Percentiles rank a stretch among this genome's conserved stretches.
Conservation (phyloP, 2,329 filamentous ascomycete species). For the Dactylellina haptotyla region DNA sequence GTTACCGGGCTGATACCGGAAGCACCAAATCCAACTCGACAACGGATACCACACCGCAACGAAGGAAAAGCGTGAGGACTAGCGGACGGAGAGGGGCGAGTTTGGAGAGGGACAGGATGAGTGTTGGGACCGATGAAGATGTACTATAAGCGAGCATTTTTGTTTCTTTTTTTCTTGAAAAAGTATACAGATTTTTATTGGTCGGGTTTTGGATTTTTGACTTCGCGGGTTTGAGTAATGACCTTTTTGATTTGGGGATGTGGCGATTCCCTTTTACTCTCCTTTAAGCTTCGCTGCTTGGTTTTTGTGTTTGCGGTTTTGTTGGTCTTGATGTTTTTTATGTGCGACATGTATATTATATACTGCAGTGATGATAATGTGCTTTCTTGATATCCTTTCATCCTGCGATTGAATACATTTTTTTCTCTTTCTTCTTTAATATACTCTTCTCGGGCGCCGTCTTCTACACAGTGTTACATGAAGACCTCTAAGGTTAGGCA, state of each 20-base stretch:
- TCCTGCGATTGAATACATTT: too few species aligned
- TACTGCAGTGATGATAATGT: not conserved
- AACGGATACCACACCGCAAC: constrained; percentile 43
- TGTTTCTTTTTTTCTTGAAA: not conserved
- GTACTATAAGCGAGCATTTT: constrained; percentile 18
- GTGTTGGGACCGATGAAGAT: constrained; percentile 39
- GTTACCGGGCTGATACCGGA: constrained; percentile 27
- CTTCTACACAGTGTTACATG: too few species aligned
- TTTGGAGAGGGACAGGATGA: constrained; percentile 40
- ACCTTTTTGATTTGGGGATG: not conserved
- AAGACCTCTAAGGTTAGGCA: too few species aligned
- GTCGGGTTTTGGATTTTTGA: not conserved
- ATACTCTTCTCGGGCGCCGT: too few species aligned
- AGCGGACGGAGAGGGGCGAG: constrained; percentile 34
- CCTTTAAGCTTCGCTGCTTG: not conserved
- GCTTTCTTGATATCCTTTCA: not conserved
- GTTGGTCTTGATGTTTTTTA: not conserved
- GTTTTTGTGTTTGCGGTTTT: not conserved
- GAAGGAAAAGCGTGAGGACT: constrained; percentile 41
- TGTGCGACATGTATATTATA: not conserved
- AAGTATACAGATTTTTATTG: not conserved
- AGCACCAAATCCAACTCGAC: constrained; percentile 27
- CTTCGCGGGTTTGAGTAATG: not conserved
- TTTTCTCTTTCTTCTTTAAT: too few species aligned
- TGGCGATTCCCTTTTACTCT: too few species aligned